Evolutionary conservation across 2,329 filamentous ascomycete species (phyloP), one percentile per base, ranked within the genome.

Genomic region (Berkeleyomyces rouxiae): DNA sequence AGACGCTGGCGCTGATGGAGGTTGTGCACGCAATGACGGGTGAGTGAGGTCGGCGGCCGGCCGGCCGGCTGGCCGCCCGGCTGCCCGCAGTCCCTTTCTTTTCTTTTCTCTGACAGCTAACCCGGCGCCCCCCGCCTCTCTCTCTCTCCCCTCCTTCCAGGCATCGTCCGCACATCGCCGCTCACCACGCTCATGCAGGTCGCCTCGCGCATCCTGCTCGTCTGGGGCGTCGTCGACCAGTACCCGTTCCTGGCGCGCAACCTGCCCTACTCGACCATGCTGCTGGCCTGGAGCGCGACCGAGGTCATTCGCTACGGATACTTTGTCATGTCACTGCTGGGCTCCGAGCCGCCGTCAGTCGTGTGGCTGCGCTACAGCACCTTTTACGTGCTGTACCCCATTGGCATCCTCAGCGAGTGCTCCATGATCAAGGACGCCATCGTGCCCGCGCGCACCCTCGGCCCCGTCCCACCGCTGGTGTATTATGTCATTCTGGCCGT

Each of bases 301-400:
- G 93, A 99, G 76, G 87, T 96, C 61, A 86, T 96, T 69, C 86
- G 93, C 62, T 99, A 99, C 79, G 82, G 83, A 58, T 99, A 88
- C 79, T 97, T 97, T 72, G 87, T 88, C 43, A 79, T 90, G 69
- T 84, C 83, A 68, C 80, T 93, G 40, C 75, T 78, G 66, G 79
- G 82, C 37, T 71, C 74, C 65, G 82, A 87, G 39, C 88, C 90
- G 0, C 71, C 69, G 0, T 76, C 79, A 65, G 79, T 96, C 71
- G 83, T 83, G 44, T 95, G 90, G 87, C 76, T 95, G 73, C 80
- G 90, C 68, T 91, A 96, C 75, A 96, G 95, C 73, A 90, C 88
- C 6, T 99, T 99, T 75, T 90, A 89, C 69, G 76, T 96, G 44
- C 81, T 99, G 31, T 99, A 99, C 74, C 93, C 93, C 0, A 72